Evolutionary conservation across 345 rosid genomes (phyloP).

Genomic region (Eucalyptus pauciflora): DNA sequence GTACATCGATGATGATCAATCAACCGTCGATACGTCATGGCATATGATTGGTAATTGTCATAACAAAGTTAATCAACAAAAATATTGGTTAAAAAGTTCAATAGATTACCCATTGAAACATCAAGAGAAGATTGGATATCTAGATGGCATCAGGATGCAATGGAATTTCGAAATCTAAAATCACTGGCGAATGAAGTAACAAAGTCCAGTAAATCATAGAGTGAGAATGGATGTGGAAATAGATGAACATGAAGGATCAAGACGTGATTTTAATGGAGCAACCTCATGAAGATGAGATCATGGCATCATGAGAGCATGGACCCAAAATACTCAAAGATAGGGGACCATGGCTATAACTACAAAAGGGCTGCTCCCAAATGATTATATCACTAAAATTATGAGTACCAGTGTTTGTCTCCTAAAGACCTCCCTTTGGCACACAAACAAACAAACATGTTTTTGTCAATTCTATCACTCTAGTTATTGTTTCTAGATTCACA

Average conservation of each 20-base stretch:
- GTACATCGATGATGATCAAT: too few species aligned
- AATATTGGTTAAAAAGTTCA: not conserved
- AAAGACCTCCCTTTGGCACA: not conserved
- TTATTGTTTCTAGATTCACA: not conserved
- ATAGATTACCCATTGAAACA: not conserved
- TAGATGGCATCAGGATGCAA: not conserved
- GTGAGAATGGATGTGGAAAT: not conserved
- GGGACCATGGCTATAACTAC: not conserved
- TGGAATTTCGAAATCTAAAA: not conserved
- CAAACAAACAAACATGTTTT: not conserved
- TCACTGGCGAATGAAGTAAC: not conserved
- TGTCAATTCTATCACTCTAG: not conserved
- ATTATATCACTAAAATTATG: not conserved
- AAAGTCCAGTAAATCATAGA: too few species aligned
- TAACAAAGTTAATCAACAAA: not conserved
- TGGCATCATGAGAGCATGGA: not conserved
- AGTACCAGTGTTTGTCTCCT: not conserved
- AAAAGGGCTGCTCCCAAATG: not conserved
- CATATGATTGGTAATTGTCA: not conserved
- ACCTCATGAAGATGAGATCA: not conserved
- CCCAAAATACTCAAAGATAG: not conserved
- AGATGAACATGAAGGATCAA: not conserved
- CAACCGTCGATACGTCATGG: rapidly evolving
- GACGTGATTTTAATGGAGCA: not conserved
- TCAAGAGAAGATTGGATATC: not conserved